Conservation (phyloP, 2,329 filamentous ascomycete species). For the Chalaropsis ovoidea region DNA sequence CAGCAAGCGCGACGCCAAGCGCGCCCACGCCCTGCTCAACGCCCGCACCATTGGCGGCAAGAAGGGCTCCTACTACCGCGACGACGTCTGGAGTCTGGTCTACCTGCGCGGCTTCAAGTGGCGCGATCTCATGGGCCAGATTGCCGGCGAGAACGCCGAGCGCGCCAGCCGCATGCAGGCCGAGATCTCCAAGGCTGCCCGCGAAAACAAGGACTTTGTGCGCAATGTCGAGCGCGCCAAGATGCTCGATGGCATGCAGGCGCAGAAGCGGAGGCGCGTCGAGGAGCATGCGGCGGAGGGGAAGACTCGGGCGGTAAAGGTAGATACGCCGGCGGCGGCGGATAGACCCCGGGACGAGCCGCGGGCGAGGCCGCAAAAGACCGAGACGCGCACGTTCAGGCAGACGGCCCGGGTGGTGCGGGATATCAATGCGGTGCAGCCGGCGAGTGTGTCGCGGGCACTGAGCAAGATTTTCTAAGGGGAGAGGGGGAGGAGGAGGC, state of each 20-base stretch:
- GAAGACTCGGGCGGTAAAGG: no score
- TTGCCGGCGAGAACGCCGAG: conserved; percentile 72
- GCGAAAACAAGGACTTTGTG: conserved; percentile 73
- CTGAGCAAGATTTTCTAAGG: conserved; percentile 54
- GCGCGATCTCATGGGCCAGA: conserved; percentile 64
- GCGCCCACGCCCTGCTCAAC: conserved; percentile 66
- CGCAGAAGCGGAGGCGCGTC: conserved; percentile 41
- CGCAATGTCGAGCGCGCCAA: conserved; percentile 70
- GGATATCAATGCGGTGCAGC: conserved; percentile 36
- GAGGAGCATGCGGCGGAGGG: conserved; percentile 30
- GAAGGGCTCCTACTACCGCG: conserved; percentile 72
- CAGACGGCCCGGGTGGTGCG: conserved; percentile 53
- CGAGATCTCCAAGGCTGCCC: conserved; percentile 63
- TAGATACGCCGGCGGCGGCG: conserved; percentile 26
- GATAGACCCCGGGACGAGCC: conserved; percentile 27
- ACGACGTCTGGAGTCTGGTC: conserved; percentile 76
- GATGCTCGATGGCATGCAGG: conserved; percentile 64
- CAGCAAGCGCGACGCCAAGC: conserved; percentile 64
- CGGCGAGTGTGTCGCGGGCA: conserved; percentile 49
- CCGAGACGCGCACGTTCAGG: conserved; percentile 47
- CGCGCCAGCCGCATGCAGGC: conserved; percentile 63
- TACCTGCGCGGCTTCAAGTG: conserved; percentile 81
- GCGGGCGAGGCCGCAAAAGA: conserved; percentile 25
- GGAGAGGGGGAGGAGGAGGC: neutral
- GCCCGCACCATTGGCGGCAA: conserved; percentile 70